Conservation (phyloP, 108 stramenopile species). For the Skeletonema costatum region DNA sequence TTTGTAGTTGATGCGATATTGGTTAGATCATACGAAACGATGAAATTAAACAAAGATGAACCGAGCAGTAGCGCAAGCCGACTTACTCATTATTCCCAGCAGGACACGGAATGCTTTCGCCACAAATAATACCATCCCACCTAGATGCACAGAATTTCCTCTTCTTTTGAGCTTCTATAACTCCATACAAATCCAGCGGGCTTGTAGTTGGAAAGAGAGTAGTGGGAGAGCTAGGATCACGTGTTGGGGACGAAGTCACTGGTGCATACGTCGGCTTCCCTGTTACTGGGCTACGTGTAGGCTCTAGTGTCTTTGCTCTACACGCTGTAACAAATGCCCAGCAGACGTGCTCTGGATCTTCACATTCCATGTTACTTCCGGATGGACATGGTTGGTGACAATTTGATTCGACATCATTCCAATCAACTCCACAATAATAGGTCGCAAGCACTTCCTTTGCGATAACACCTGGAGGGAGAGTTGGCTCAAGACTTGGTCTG, state of each 20-base stretch:
- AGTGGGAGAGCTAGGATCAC: constrained; percentile 29
- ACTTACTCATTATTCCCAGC: constrained; percentile 18
- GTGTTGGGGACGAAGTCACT: constrained; percentile 13
- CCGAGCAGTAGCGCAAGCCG: neutral
- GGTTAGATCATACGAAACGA: neutral
- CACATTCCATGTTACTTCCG: constrained; percentile 33
- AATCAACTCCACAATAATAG: constrained; percentile 46
- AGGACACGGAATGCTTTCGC: constrained; percentile 26
- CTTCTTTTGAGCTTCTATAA: constrained; percentile 14
- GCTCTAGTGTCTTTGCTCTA: constrained; percentile 8
- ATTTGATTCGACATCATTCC: constrained; percentile 40
- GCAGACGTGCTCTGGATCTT: constrained; percentile 49
- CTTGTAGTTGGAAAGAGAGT: constrained; percentile 28
- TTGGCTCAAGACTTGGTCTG: constrained; percentile 23
- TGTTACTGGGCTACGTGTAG: constrained; percentile 11
- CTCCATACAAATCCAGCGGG: constrained; percentile 32
- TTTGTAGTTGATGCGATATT: neutral
- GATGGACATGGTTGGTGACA: constrained; percentile 46
- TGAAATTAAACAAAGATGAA: neutral
- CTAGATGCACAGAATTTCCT: constrained; percentile 27
- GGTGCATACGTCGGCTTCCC: constrained; percentile 16
- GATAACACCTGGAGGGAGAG: constrained; percentile 40
- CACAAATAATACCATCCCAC: constrained; percentile 28
- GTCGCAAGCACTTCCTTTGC: constrained; percentile 25
- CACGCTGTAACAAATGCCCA: constrained; percentile 46